Conservation (phyloP, 257 asterid species). For the Jacaranda copaia region DNA sequence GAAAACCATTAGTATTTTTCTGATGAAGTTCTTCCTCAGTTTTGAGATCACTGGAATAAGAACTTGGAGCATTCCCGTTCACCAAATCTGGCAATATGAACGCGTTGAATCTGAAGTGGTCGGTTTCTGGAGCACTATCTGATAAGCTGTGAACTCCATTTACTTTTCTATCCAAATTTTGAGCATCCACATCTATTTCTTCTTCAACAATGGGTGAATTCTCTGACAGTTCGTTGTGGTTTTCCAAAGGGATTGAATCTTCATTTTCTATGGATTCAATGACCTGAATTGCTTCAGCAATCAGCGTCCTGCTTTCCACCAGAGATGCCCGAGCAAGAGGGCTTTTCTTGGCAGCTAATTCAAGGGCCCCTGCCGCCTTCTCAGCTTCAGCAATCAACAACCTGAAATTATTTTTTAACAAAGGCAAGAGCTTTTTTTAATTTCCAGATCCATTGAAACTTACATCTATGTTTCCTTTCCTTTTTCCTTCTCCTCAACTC, state of each 20-base stretch:
- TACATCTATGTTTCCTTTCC: too few relatives aligned
- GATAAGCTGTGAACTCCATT: slow-evolving; percentile 59
- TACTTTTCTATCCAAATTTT: slow-evolving; percentile 37
- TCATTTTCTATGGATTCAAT: slow-evolving; percentile 64
- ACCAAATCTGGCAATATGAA: slow-evolving; percentile 43
- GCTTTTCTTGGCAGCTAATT: slow-evolving; percentile 68
- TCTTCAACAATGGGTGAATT: slow-evolving; percentile 19
- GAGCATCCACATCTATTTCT: slow-evolving; percentile 25
- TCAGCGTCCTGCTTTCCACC: slow-evolving; percentile 73
- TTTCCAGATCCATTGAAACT: too few relatives aligned
- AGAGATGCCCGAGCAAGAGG: slow-evolving; percentile 75
- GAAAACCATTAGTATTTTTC: slow-evolving; percentile 41
- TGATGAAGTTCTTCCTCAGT: slow-evolving; percentile 37
- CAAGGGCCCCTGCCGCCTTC: slow-evolving; percentile 87
- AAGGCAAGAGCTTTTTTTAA: background rate
- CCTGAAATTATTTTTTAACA: slow-evolving; percentile 49
- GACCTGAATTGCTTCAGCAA: slow-evolving; percentile 71
- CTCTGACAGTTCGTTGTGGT: slow-evolving; percentile 31
- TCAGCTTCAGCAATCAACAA: slow-evolving; percentile 89
- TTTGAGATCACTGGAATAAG: slow-evolving; percentile 37
- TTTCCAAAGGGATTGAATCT: slow-evolving; percentile 32
- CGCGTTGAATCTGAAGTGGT: slow-evolving; percentile 38
- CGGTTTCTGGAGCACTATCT: slow-evolving; percentile 30
- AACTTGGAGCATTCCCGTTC: slow-evolving; percentile 43
- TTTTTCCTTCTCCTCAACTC: too few relatives aligned